These are phyloP conservation scores for Cicer arietinum DNA, from an alignment of 306 rosid genomes.

Conservation along the genomic window DNA sequence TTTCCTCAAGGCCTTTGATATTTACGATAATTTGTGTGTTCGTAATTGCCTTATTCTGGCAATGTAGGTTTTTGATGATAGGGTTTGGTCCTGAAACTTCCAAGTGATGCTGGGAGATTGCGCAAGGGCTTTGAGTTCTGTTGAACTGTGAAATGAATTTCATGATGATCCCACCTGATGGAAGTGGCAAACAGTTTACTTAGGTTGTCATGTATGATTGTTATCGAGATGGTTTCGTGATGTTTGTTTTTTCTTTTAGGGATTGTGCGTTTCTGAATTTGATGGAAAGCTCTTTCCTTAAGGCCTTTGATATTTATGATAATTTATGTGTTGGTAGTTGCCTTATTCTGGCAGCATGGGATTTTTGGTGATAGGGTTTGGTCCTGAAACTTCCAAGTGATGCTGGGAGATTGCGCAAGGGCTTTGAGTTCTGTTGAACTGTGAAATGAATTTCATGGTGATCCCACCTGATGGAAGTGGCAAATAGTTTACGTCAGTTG, in stretches of 20 bases:
- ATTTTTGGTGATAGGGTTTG: not conserved
- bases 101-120: constrained; percentile 54
- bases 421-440: constrained; percentile 47
- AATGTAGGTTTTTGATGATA: not conserved
- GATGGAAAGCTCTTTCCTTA: not conserved
- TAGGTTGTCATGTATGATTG: not conserved
- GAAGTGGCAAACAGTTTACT: constrained; percentile 31
- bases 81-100: constrained; percentile 23
- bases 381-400: constrained; percentile 43
- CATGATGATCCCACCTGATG: constrained; percentile 46
- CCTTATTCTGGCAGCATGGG: not conserved
- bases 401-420: constrained; percentile 56
- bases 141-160: constrained; percentile 43
- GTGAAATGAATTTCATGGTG: constrained; percentile 35
- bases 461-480: constrained; percentile 48
- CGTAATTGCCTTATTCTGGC: not conserved
- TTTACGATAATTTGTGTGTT: not conserved
- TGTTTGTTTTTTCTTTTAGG: not conserved
- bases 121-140: constrained; percentile 50
- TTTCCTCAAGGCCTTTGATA: not conserved
- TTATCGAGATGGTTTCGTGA: not conserved
- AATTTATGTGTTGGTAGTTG: not conserved
- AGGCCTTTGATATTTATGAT: not conserved
- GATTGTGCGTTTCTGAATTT: constrained; percentile 10
- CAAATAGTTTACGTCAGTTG: constrained; percentile 16